Percentiles rank a stretch among this genome's conserved stretches.
Conservation (phyloP, 2,329 filamentous ascomycete species). For the Aureobasidium leucospermi region DNA sequence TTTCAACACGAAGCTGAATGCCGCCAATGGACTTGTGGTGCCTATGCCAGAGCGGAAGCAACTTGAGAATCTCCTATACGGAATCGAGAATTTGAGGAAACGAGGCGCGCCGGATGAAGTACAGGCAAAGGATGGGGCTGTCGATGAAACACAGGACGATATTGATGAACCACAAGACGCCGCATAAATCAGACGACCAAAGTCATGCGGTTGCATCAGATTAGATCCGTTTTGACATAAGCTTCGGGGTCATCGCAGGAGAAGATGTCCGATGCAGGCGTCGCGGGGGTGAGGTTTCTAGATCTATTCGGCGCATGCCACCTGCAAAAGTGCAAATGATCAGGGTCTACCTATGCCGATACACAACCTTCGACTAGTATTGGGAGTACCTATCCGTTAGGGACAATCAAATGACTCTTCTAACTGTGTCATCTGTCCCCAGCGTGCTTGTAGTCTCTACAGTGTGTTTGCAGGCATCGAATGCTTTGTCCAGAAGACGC, state of each 20-base stretch:
- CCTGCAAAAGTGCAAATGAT: no score
- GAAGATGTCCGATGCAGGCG: neutral
- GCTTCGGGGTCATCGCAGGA: neutral
- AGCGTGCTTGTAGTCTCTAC: no score
- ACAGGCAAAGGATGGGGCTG: neutral
- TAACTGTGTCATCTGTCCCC: no score
- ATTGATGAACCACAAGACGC: neutral
- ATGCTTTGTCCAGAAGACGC: no score
- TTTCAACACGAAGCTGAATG: constrained; percentile 8
- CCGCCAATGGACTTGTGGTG: constrained; percentile 18
- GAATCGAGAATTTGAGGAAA: constrained; percentile 43
- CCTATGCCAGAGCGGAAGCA: constrained; percentile 28
- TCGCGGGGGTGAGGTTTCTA: neutral
- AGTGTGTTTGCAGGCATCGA: no score
- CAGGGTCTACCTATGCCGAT: no score
- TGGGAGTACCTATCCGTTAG: no score
- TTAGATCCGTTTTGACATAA: neutral
- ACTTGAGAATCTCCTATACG: constrained; percentile 40
- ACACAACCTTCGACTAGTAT: no score
- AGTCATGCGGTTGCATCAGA: neutral
- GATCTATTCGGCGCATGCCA: no score
- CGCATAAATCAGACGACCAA: neutral
- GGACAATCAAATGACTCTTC: no score
- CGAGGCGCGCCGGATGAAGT: constrained; percentile 24
- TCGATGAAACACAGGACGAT: neutral